phyloP scores from a whole-genome alignment of 768 basidiomycete species.

The Daedaleopsis sinensis region DNA sequence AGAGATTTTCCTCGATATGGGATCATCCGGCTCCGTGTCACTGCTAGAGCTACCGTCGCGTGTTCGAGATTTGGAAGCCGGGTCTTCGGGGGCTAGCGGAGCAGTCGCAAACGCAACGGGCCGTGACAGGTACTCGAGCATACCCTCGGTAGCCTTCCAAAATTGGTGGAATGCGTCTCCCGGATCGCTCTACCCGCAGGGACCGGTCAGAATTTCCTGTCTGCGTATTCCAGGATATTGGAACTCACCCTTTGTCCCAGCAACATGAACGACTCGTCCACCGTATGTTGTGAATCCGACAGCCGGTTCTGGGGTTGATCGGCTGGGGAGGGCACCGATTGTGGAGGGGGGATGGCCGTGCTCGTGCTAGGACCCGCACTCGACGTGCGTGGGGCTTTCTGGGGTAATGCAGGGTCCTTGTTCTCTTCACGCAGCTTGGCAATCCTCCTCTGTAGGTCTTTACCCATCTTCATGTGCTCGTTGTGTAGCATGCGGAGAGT shows the following conservation, averaged over 20 bases:
- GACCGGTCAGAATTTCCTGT: neutral
- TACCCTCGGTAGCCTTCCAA: slow-evolving; percentile 86
- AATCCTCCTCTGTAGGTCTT: slow-evolving; percentile 73
- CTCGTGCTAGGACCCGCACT: slow-evolving; percentile 23
- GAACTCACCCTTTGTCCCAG: slow-evolving; percentile 64
- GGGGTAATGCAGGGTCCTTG: slow-evolving; percentile 74
- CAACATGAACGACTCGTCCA: slow-evolving; percentile 90
- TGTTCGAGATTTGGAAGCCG: slow-evolving; percentile 30
- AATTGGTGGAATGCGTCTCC: slow-evolving; percentile 89
- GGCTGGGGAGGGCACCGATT: slow-evolving; percentile 44
- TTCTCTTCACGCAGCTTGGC: slow-evolving; percentile 74
- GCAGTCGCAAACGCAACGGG: slow-evolving; percentile 82
- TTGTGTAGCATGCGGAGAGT: slow-evolving; percentile 76
- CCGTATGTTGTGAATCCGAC: slow-evolving; percentile 52
- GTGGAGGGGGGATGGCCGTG: slow-evolving; percentile 25
- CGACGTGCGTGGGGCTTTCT: slow-evolving; percentile 48
- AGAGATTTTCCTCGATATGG: slow-evolving; percentile 59
- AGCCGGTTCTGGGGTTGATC: slow-evolving; percentile 49
- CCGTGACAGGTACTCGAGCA: slow-evolving; percentile 85
- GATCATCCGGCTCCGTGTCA: slow-evolving; percentile 71
- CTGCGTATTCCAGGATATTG: slow-evolving; percentile 2
- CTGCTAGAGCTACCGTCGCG: slow-evolving; percentile 61
- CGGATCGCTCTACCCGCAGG: slow-evolving; percentile 49
- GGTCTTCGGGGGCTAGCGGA: slow-evolving; percentile 56
- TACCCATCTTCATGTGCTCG: slow-evolving; percentile 70